Conservation (phyloP, 345 rosid genomes). For the Eucalyptus melliodora region DNA sequence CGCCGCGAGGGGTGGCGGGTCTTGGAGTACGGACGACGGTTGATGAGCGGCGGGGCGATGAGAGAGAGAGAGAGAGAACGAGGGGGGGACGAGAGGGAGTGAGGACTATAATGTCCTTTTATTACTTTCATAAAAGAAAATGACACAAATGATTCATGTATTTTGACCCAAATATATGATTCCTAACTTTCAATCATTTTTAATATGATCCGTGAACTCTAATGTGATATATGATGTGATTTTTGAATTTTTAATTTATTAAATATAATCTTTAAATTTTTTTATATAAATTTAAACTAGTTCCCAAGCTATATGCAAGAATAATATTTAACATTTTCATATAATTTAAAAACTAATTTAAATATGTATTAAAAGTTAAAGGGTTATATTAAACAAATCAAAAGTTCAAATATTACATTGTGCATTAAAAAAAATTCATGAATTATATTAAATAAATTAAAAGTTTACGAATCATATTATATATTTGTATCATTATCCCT, state of each 20-base stretch:
- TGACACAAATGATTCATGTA: fast-evolving
- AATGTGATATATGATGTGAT: too few relatives aligned
- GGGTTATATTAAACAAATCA: too few relatives aligned
- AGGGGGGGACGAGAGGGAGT: not conserved
- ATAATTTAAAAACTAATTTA: too few relatives aligned
- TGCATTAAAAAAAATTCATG: fast-evolving
- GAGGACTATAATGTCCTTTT: not conserved
- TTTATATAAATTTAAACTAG: too few relatives aligned
- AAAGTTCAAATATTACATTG: fast-evolving
- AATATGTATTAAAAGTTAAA: too few relatives aligned
- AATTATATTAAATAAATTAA: too few relatives aligned
- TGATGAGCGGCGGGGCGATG: not conserved
- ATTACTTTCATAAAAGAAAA: too few relatives aligned
- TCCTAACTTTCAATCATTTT: too few relatives aligned
- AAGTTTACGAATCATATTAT: fast-evolving
- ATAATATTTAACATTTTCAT: fast-evolving
- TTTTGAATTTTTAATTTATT: too few relatives aligned
- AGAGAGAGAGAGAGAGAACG: not conserved
- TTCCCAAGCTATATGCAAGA: fast-evolving
- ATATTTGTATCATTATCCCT: too few relatives aligned
- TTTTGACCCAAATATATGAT: fast-evolving
- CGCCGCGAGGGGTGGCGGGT: not conserved
- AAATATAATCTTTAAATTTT: fast-evolving
- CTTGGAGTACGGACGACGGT: not conserved
- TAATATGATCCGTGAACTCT: too few relatives aligned